phyloP scores from a whole-genome alignment of 116 monocot species.

The Thalassia testudinum region DNA sequence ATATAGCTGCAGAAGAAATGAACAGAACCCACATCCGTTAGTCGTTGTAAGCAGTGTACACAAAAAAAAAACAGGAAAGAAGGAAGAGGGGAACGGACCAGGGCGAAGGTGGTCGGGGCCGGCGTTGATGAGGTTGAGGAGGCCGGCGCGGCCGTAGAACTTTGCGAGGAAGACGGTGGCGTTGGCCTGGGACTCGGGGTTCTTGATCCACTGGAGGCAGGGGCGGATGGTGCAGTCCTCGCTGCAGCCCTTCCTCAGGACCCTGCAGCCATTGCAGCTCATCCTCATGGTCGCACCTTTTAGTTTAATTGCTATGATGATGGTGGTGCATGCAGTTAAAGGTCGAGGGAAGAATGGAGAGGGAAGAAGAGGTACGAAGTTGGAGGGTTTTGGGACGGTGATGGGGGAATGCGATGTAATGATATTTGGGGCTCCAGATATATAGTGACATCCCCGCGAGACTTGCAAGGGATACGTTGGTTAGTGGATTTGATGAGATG shows the following conservation, averaged over 20 bases:
- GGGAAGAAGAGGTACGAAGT: not conserved
- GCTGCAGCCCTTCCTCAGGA: slow-evolving; percentile 41
- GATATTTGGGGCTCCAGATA: not conserved
- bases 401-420: not conserved
- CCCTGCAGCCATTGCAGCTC: slow-evolving; percentile 48
- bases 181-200: slow-evolving; percentile 30
- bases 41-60: too few relatives aligned
- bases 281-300: slow-evolving; percentile 17
- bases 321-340: not conserved
- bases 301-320: not conserved
- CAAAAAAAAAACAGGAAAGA: too few relatives aligned
- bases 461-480: not conserved
- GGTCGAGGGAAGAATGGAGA: not conserved
- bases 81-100: slow-evolving; percentile 8
- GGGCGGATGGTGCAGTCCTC: slow-evolving; percentile 31
- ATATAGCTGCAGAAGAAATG: not conserved
- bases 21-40: too few relatives aligned
- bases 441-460: not conserved
- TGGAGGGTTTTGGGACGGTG: not conserved
- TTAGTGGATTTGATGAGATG: not conserved
- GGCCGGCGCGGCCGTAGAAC: slow-evolving; percentile 44
- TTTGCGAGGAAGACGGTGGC: slow-evolving; percentile 43
- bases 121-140: slow-evolving; percentile 47
- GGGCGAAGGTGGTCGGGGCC: slow-evolving; percentile 38
- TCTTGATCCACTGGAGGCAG: slow-evolving; percentile 40